These are phyloP conservation scores for Raffaelea deltoideospora DNA, from an alignment of 2,329 filamentous ascomycete species.

Conservation along the genomic window DNA sequence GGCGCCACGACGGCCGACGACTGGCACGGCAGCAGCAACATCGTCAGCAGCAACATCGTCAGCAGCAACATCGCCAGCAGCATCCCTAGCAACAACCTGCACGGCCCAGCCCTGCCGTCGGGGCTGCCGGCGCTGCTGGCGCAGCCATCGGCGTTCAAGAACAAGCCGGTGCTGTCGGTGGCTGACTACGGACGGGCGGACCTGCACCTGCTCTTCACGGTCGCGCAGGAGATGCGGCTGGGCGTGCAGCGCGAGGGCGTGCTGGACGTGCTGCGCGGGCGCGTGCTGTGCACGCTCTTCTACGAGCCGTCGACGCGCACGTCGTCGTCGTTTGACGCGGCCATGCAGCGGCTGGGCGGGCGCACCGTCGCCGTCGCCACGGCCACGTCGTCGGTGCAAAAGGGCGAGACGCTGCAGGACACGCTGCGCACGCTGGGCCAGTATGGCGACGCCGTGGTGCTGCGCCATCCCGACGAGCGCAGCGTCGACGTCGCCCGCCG, in stretches of 20 bases:
- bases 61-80: no score
- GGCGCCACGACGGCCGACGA: background rate
- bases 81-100: no score
- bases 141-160: constrained; percentile 68
- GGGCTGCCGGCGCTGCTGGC: constrained; percentile 55
- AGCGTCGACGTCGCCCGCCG: constrained; percentile 73
- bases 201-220: constrained; percentile 84
- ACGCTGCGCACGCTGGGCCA: constrained; percentile 86
- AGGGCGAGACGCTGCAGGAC: constrained; percentile 88
- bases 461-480: constrained; percentile 75
- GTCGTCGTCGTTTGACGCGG: constrained; percentile 88
- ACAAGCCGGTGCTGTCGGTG: constrained; percentile 80
- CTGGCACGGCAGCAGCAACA: background rate
- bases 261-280: constrained; percentile 71
- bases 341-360: constrained; percentile 95
- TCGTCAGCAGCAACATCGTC: no score
- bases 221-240: constrained; percentile 94
- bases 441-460: constrained; percentile 90
- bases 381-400: constrained; percentile 73
- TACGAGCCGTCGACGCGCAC: constrained; percentile 96
- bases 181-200: constrained; percentile 79
- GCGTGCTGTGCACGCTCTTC: constrained; percentile 84
- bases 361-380: constrained; percentile 72
- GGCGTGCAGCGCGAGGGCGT: constrained; percentile 87
- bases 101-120: no score